These are phyloP conservation scores for Xylaria nigripes DNA, from an alignment of 495 filamentous ascomycete genomes.

Conservation along the genomic window DNA sequence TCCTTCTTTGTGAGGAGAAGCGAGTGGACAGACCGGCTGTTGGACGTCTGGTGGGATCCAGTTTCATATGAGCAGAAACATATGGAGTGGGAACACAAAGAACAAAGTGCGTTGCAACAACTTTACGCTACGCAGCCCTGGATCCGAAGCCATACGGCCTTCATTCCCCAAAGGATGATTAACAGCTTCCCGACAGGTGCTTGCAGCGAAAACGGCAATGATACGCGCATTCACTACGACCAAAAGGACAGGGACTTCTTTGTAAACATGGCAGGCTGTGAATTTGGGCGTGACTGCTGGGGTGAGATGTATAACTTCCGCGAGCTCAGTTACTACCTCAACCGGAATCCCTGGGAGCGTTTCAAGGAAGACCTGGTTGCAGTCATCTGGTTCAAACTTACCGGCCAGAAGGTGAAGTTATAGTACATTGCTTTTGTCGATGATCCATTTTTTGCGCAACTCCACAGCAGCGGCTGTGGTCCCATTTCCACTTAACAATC, in stretches of 20 bases:
- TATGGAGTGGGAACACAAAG: constrained; percentile 99
- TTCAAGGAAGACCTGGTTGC: constrained; percentile 53
- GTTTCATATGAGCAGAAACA: constrained; percentile 97
- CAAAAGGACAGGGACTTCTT: constrained; percentile 81
- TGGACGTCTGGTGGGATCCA: constrained; percentile 99
- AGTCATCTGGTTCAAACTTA: constrained; percentile 46
- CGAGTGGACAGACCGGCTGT: constrained; percentile 80
- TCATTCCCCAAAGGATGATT: constrained; percentile 84
- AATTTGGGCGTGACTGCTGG: constrained; percentile 97
- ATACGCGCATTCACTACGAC: constrained; percentile 75
- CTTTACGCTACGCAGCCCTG: constrained; percentile 87
- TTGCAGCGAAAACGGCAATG: constrained; percentile 64
- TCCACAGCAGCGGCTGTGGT: neutral
- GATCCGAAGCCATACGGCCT: constrained; percentile 81
- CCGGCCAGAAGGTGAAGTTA: constrained; percentile 47
- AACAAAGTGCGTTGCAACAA: constrained; percentile 91
- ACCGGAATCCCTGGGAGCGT: constrained; percentile 70
- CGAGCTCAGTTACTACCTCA: constrained; percentile 76
- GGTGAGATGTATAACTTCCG: constrained; percentile 92
- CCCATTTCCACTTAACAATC: neutral
- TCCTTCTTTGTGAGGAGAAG: constrained; percentile 86
- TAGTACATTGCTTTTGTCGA: constrained; percentile 7
- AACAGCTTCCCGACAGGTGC: constrained; percentile 91
- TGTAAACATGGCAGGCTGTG: constrained; percentile 99
- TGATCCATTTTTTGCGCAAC: neutral